Conservation (phyloP, 139 green algal genomes). For the Yamagishiella unicocca region DNA sequence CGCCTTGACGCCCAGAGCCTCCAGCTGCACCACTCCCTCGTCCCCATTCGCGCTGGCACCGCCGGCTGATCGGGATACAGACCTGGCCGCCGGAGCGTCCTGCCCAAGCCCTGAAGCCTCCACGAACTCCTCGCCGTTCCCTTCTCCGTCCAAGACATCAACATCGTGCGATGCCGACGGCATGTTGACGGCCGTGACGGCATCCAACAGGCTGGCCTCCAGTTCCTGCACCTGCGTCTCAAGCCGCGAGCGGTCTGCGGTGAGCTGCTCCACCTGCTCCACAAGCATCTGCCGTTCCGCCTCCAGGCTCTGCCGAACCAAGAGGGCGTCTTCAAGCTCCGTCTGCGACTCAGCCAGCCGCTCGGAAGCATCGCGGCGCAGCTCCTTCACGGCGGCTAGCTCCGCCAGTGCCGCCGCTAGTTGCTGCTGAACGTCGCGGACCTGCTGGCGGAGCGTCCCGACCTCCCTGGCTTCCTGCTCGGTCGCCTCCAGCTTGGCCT, state of each 20-base stretch:
- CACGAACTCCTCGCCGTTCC: too few species aligned
- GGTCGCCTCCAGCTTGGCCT: background rate
- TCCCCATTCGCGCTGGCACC: background rate
- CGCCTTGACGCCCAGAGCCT: slow-evolving; percentile 17
- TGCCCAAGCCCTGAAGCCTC: too few species aligned
- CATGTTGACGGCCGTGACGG: background rate
- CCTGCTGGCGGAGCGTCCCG: background rate
- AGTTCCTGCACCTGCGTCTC: slow-evolving; percentile 27
- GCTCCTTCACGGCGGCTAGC: slow-evolving; percentile 11
- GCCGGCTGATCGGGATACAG: background rate
- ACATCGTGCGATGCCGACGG: background rate
- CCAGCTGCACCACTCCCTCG: background rate
- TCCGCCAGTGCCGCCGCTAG: slow-evolving; percentile 10
- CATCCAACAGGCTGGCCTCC: background rate
- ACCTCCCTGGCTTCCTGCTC: background rate
- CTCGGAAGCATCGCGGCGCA: background rate
- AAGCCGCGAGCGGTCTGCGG: background rate
- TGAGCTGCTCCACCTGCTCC: slow-evolving; percentile 27
- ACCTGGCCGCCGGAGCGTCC: too few species aligned
- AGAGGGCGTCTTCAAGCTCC: slow-evolving; percentile 12
- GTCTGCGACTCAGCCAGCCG: background rate
- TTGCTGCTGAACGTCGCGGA: background rate
- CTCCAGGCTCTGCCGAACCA: background rate
- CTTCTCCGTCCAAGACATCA: too few species aligned
- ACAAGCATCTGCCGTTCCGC: background rate